These are phyloP conservation scores for Aspergillus sclerotioniger DNA, from an alignment of 495 filamentous ascomycete genomes.

Conservation along the genomic window DNA sequence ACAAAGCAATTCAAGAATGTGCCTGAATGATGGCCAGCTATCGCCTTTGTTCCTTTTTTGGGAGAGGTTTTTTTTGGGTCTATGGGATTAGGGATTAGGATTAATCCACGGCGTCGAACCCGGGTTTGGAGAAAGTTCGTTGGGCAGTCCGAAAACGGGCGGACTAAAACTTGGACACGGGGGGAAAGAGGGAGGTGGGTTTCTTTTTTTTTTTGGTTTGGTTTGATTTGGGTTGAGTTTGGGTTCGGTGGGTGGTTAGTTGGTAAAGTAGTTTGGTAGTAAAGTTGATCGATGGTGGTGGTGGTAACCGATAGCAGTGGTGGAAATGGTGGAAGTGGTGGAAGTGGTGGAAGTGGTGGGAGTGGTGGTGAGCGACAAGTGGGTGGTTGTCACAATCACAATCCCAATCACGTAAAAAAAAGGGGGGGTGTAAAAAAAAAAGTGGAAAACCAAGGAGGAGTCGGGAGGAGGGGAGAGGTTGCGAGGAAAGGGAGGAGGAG, in stretches of 20 bases:
- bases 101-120: neutral
- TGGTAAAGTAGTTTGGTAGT: neutral
- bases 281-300: neutral
- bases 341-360: neutral
- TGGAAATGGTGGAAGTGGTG: neutral
- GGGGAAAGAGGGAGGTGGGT: neutral
- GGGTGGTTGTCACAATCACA: slow-evolving; percentile 6
- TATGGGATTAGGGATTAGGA: slow-evolving; percentile 4
- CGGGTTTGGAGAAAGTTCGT: slow-evolving; percentile 10
- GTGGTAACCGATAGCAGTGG: neutral
- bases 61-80: neutral
- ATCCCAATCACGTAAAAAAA: slow-evolving; percentile 7
- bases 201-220: no score
- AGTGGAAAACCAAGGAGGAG: slow-evolving; percentile 3
- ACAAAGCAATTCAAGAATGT: slow-evolving; percentile 25
- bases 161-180: slow-evolving; percentile 14
- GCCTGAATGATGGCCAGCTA: slow-evolving; percentile 2
- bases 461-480: slow-evolving; percentile 5
- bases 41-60: slow-evolving; percentile 10
- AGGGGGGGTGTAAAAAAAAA: neutral
- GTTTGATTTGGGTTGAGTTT: no score
- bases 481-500: neutral
- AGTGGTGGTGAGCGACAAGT: neutral
- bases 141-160: slow-evolving; percentile 21
- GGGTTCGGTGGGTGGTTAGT: no score